phyloP scores from a whole-genome alignment of 441 rosid species.

The Jatropha multifida region DNA sequence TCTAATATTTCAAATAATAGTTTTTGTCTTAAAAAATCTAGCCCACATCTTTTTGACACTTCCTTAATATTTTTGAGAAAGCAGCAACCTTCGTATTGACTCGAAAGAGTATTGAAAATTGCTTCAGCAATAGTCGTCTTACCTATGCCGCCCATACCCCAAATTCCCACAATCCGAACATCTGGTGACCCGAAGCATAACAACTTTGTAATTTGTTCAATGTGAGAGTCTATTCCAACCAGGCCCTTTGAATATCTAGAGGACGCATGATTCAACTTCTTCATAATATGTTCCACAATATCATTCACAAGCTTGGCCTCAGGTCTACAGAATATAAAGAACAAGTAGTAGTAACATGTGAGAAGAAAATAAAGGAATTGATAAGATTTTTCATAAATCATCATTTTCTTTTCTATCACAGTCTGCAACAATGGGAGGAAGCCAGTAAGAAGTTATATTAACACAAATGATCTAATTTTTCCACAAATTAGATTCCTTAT shows the following conservation, averaged over 20 bases:
- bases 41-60: background rate
- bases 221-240: conserved; percentile 13
- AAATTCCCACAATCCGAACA: conserved; percentile 7
- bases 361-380: background rate
- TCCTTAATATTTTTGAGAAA: conserved; percentile 8
- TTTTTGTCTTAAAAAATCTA: background rate
- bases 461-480: too few relatives aligned
- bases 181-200: background rate
- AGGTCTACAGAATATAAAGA: background rate
- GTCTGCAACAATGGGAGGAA: too few relatives aligned
- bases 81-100: conserved; percentile 5
- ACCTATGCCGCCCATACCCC: conserved; percentile 24
- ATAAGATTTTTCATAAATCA: background rate
- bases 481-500: too few relatives aligned
- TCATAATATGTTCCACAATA: conserved; percentile 5
- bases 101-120: background rate
- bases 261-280: background rate
- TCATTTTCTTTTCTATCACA: background rate
- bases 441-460: too few relatives aligned
- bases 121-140: conserved; percentile 15
- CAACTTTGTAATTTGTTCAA: background rate
- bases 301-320: conserved; percentile 6
- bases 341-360: background rate
- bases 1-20: background rate
- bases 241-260: background rate